A percentile compares a stretch with the other conserved stretches of the same genome.
These are phyloP conservation scores for Trametes polyzona DNA, from an alignment of 1,284 basidiomycete genomes.

Conservation along the genomic window DNA sequence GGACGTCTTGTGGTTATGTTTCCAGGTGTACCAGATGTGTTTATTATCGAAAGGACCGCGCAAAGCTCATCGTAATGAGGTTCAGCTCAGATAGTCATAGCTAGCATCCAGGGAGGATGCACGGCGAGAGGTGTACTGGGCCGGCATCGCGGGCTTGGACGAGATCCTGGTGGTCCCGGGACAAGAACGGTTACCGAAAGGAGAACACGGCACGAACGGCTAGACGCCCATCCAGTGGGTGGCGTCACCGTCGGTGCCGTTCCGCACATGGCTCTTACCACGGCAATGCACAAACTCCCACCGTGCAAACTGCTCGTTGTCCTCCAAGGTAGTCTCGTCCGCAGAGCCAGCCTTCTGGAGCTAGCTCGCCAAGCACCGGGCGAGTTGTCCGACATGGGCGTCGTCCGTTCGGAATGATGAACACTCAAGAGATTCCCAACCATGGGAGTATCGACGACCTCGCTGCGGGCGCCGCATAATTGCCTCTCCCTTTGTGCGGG, in stretches of 20 bases:
- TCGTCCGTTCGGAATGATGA: not conserved
- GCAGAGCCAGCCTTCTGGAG: not conserved
- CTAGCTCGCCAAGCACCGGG: not conserved
- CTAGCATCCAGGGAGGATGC: too few relatives aligned
- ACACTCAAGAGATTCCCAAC: not conserved
- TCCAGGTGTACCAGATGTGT: too few relatives aligned
- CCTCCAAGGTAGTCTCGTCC: too few relatives aligned
- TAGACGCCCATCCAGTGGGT: not conserved
- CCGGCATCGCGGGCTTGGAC: too few relatives aligned
- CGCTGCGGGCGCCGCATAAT: not conserved
- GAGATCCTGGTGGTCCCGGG: not conserved
- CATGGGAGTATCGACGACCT: not conserved
- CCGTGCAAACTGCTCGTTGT: too few relatives aligned
- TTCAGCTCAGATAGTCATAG: too few relatives aligned
- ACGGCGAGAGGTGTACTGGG: too few relatives aligned
- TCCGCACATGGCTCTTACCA: not conserved
- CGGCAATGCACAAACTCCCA: too few relatives aligned
- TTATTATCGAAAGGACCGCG: too few relatives aligned
- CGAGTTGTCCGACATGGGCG: not conserved
- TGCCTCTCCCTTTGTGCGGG: not conserved
- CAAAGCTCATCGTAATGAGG: too few relatives aligned
- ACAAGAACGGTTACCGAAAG: not conserved
- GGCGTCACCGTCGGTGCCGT: not conserved
- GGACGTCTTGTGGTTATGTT: too few relatives aligned
- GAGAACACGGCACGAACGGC: not conserved